Base-by-base conservation (phyloP, 495 filamentous ascomycete species). In the Penicillium mononematosum region DNA sequence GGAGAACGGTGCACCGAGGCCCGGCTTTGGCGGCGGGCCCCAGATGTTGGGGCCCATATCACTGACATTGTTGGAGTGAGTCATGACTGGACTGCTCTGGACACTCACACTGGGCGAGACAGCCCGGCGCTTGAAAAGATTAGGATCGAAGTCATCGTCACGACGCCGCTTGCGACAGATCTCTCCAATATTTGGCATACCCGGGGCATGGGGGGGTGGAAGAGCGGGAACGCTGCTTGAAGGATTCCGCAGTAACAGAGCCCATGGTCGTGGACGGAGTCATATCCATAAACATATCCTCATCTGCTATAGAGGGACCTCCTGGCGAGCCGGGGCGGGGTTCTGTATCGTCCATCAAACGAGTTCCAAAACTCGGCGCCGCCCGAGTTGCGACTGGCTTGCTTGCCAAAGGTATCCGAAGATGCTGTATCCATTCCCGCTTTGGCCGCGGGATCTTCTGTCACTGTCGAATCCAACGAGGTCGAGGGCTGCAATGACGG, bases 71-170 rank as follows among this genome's bases (percentile, higher is more conserved):
- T 92, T 90, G 34, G 86, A 90, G 69, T 96, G 88, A 2, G 80
- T 74, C 74, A 93, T 81, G n/a, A 94, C 81, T 0, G 92, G 92
- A 53, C 88, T 92, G 69, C 92, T 93, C 64, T 95, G 89, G 3
- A 88, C 88, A 65, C 92, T 95, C 80, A 96, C 84, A 16, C 94
- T 90, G 5, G 94, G 94, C 41, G 89, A 94, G 3, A 99, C 94
- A 12, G 94, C 94, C 32, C 94, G 83, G 19, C 94, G 83, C 73
- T 99, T 99, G 76, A 99, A 89, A 54, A 88, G 86, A 14, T 86
- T 84, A 8, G 89, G 86, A 67, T 98, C 92, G 56, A 96, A 89
- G 60, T 96, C 91, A 66, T 98, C 94, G 56, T 97, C 94, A 31
- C 91, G 82, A 41, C 90, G 81, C 17, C 92, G 85, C 68, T 96